A percentile compares a stretch with the other conserved stretches of the same genome.
Conservation (phyloP, 176 grass and related monocot genomes). For the Puccinellia tenuiflora region DNA sequence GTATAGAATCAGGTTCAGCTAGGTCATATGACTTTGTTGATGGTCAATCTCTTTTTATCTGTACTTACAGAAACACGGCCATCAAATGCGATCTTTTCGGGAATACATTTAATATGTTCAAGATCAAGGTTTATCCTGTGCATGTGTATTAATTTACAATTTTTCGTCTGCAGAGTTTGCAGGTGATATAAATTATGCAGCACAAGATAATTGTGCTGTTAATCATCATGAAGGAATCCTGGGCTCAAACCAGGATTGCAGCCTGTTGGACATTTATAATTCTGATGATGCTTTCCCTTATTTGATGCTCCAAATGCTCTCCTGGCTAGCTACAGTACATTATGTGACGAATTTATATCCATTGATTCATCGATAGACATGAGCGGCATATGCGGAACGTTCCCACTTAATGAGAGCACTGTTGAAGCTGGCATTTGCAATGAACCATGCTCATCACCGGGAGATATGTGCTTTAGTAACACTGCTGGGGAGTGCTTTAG, state of each 20-base stretch:
- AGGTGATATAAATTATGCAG: slow-evolving; percentile 12
- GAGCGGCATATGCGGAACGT: slow-evolving; percentile 39
- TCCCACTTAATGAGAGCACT: slow-evolving; percentile 61
- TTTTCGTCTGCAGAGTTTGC: slow-evolving; percentile 15
- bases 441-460: slow-evolving; percentile 26
- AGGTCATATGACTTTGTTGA: neutral
- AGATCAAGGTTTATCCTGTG: slow-evolving; percentile 4
- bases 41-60: neutral
- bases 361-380: slow-evolving; percentile 48
- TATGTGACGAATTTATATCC: slow-evolving; percentile 37
- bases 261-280: slow-evolving; percentile 57
- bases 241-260: slow-evolving; percentile 38
- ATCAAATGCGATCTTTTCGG: no score
- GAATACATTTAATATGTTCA: neutral
- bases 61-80: neutral
- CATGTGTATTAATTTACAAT: slow-evolving; percentile 14
- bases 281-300: slow-evolving; percentile 46
- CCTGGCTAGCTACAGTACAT: slow-evolving; percentile 33
- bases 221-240: slow-evolving; percentile 24
- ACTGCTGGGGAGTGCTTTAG: slow-evolving; percentile 35
- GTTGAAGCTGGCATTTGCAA: slow-evolving; percentile 15
- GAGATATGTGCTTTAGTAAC: slow-evolving; percentile 42
- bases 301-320: slow-evolving; percentile 54
- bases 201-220: slow-evolving; percentile 12
- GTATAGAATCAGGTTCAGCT: neutral